Evolutionary conservation across 441 rosid genomes (phyloP).

Genomic region (Aquilaria agallochum): DNA sequence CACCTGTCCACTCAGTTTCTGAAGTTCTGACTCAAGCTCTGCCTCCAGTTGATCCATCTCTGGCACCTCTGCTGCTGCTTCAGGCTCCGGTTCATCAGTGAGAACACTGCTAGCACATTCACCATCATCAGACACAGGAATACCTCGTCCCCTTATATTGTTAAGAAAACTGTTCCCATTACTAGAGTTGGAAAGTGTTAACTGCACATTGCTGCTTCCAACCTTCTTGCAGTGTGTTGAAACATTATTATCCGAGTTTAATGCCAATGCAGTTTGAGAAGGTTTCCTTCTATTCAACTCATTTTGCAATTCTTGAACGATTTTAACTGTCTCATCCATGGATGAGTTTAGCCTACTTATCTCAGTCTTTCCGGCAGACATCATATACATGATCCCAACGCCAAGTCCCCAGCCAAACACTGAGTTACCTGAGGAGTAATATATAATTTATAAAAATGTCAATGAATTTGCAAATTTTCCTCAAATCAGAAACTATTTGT

Average conservation of each 20-base stretch:
- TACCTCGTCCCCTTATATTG: slow-evolving; percentile 20
- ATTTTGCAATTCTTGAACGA: slow-evolving; percentile 60
- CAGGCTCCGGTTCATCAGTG: slow-evolving; percentile 75
- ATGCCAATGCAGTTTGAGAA: slow-evolving; percentile 16
- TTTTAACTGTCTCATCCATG: slow-evolving; percentile 68
- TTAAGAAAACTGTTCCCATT: slow-evolving; percentile 21
- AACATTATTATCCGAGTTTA: slow-evolving; percentile 19
- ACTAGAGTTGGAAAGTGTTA: slow-evolving; percentile 18
- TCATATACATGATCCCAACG: slow-evolving; percentile 71
- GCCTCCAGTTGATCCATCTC: slow-evolving; percentile 82
- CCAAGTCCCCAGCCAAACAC: slow-evolving; percentile 64
- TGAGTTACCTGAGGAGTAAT: slow-evolving; percentile 46
- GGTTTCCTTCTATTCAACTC: slow-evolving; percentile 56
- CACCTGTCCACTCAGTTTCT: slow-evolving; percentile 64
- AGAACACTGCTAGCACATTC: slow-evolving; percentile 78
- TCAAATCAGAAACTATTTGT: too few relatives aligned
- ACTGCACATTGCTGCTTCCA: slow-evolving; percentile 18
- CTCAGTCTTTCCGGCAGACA: slow-evolving; percentile 75
- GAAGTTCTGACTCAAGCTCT: slow-evolving; percentile 78
- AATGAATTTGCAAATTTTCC: background rate
- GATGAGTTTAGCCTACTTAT: slow-evolving; percentile 54
- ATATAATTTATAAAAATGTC: slow-evolving; percentile 3
- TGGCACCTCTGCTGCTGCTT: slow-evolving; percentile 34
- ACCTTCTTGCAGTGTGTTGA: slow-evolving; percentile 21
- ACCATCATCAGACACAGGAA: slow-evolving; percentile 34